phyloP scores from a whole-genome alignment of 1,284 basidiomycete genomes.

The Rhizoctonia solani region DNA sequence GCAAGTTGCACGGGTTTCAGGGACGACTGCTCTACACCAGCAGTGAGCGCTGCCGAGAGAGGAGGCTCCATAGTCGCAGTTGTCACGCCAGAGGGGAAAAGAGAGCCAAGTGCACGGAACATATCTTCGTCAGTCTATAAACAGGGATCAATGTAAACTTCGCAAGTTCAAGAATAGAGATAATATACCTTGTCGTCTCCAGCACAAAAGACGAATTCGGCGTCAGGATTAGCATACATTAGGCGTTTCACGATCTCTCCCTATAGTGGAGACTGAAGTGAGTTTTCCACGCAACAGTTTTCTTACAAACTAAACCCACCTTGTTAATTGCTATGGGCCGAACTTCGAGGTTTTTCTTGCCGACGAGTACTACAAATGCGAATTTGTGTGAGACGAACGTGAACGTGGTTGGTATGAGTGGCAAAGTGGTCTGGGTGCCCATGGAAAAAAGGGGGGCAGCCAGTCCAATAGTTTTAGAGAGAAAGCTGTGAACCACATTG shows the following conservation, averaged over 20 bases:
- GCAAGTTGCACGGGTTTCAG: slow-evolving; percentile 62
- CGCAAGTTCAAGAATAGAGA: not conserved
- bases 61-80: slow-evolving; percentile 70
- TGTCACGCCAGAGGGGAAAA: slow-evolving; percentile 57
- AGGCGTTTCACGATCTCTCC: slow-evolving; percentile 97
- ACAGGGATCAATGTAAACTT: not conserved
- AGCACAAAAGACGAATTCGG: slow-evolving; percentile 95
- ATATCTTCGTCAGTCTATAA: slow-evolving; percentile 90
- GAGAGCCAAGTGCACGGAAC: slow-evolving; percentile 80
- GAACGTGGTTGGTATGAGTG: not conserved
- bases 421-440: not conserved
- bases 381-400: not conserved
- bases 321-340: slow-evolving; percentile 95
- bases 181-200: slow-evolving; percentile 91
- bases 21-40: slow-evolving; percentile 47
- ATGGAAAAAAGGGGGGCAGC: not conserved
- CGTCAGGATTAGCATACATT: slow-evolving; percentile 88
- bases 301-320: slow-evolving; percentile 46
- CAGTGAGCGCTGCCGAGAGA: slow-evolving; percentile 64
- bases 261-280: slow-evolving; percentile 43
- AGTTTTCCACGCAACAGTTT: not conserved
- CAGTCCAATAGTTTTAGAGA: too few species aligned
- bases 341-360: slow-evolving; percentile 98
- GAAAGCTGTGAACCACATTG: too few species aligned
- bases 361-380: slow-evolving; percentile 69